Conservation (phyloP, 768 basidiomycete species). For the Russula ochroleuca region DNA sequence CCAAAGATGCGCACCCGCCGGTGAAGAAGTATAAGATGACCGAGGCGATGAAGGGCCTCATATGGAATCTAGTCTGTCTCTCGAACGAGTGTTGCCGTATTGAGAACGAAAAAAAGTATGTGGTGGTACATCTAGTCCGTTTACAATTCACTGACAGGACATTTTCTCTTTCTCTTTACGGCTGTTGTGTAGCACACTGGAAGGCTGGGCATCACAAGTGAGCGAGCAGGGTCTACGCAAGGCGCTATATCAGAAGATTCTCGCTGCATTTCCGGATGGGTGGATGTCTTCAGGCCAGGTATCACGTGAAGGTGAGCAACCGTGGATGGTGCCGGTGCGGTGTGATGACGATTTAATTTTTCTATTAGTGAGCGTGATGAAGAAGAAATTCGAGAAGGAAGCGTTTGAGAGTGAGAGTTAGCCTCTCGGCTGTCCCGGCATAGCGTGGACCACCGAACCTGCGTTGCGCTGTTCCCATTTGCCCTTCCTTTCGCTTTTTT, state of each 20-base stretch:
- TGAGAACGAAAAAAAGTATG: constrained; percentile 63
- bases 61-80: constrained; percentile 77
- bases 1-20: constrained; percentile 53
- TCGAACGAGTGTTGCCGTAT: constrained; percentile 78
- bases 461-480: background rate
- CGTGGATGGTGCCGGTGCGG: background rate
- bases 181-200: constrained; percentile 41
- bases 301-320: constrained; percentile 69
- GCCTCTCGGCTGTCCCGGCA: background rate
- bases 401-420: constrained; percentile 52
- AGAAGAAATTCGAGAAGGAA: constrained; percentile 75
- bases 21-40: constrained; percentile 74
- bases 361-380: constrained; percentile 71
- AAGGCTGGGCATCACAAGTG: constrained; percentile 64
- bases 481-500: background rate
- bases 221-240: constrained; percentile 82
- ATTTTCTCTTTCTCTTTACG: background rate
- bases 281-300: constrained; percentile 87
- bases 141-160: background rate
- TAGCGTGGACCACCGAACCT: background rate
- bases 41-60: constrained; percentile 70
- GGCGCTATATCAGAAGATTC: constrained; percentile 79
- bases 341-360: background rate
- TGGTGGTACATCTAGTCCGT: background rate
- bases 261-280: constrained; percentile 73